Evolutionary conservation across 2,329 filamentous ascomycete species (phyloP), one percentile per base, ranked within the genome.

Genomic region (Ascomycota sp.): DNA sequence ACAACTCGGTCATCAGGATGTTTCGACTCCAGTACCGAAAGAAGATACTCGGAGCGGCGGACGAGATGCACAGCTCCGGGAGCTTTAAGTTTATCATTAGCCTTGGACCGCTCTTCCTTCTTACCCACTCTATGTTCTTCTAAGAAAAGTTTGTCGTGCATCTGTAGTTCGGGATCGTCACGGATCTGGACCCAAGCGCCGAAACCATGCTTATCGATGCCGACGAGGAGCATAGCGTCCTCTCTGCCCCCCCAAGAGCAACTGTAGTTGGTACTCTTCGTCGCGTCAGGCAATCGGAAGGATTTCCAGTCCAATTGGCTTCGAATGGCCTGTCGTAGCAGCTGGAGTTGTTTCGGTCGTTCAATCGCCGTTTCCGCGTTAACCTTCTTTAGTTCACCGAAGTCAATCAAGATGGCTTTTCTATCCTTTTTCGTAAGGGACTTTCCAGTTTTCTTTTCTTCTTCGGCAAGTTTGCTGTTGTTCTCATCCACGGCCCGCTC

Each of bases 101-200:
- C 70, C 46, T 82, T 81, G 47, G 64, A 78, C 27, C 89, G 76
- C 53, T 93, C 83, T 46, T 89, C 84, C 52, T 95, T 95, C 58
- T 91, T 89, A 52, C 92, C 89, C 12, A 95, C 86, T n/a, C 86
- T 78, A 52, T 95, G 84, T 53, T 98, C 91, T 50, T 98, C 89
- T 1, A 98, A 59, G 58, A 92, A 98, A 50, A 95, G 80, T 48
- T 93, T 95, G 45, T 92, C 83, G 2, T 62, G 59, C 58, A 98
- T 74, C 7, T 73, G 78, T 16, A 98, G 68, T 26, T 93, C 83
- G 1, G 70, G 58, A 47, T 98, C 89, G 44, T 98, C 89, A 6
- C 89, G 76, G 45, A 98, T 95, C 44, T 84, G 77, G 2, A 76
- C 69, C 89, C 89, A 98, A 3, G 86, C 84, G 36, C 91, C 91